phyloP scores from a whole-genome alignment of 2,329 filamentous ascomycete genomes.

The Pseudocercospora cruenta region DNA sequence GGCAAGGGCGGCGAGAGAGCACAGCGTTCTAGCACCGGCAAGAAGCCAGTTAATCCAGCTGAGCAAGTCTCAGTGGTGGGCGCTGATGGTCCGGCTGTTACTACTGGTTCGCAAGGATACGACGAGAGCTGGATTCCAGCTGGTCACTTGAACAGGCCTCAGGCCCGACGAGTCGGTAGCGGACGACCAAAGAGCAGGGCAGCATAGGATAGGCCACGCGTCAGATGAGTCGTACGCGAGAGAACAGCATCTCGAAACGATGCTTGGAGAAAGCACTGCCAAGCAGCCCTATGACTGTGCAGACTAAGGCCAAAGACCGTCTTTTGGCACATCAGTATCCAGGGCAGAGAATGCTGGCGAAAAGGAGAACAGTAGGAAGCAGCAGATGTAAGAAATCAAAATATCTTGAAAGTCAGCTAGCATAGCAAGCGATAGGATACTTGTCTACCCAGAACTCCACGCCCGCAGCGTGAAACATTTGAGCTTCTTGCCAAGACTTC shows the following conservation, averaged over 20 bases:
- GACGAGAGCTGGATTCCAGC: slow-evolving; percentile 94
- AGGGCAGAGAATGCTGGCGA: background rate
- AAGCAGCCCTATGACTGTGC: background rate
- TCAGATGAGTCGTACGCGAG: background rate
- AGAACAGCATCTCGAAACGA: background rate
- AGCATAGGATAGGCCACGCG: slow-evolving; percentile 21
- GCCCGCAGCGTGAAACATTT: background rate
- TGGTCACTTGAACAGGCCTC: slow-evolving; percentile 84
- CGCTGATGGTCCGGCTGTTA: slow-evolving; percentile 70
- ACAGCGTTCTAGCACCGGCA: slow-evolving; percentile 62
- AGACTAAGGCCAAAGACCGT: too few relatives aligned
- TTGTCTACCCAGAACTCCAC: background rate
- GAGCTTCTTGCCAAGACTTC: background rate
- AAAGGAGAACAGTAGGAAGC: background rate
- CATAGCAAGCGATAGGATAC: background rate
- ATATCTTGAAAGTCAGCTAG: background rate
- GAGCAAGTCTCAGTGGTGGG: slow-evolving; percentile 66
- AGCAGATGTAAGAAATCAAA: background rate
- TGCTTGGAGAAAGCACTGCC: background rate
- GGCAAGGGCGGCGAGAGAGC: slow-evolving; percentile 68
- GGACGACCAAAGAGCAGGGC: slow-evolving; percentile 48
- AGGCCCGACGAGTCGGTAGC: slow-evolving; percentile 65
- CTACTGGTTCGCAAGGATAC: slow-evolving; percentile 73
- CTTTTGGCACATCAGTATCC: too few relatives aligned
- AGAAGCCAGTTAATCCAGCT: slow-evolving; percentile 67